A percentile compares a stretch with the other conserved stretches of the same genome.
These are phyloP conservation scores for Sugiyamaella valdiviana DNA, from an alignment of 805 yeast genomes.

Conservation along the genomic window DNA sequence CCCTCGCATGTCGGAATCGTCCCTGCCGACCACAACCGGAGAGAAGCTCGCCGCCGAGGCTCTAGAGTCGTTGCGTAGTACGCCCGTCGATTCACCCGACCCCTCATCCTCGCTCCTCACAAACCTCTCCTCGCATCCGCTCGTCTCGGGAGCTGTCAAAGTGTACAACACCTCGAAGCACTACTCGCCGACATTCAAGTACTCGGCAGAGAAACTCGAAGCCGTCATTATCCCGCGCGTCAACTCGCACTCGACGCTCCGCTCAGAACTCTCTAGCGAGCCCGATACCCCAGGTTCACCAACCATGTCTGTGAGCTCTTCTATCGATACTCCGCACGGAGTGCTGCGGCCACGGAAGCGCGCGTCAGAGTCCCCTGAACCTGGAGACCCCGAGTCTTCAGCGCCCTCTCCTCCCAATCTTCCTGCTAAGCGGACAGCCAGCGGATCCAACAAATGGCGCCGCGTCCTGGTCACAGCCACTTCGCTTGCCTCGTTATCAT, in stretches of 20 bases:
- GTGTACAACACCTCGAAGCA: conserved; percentile 33
- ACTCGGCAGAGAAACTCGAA: conserved; percentile 46
- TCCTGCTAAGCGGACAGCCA: not conserved
- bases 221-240: conserved; percentile 9
- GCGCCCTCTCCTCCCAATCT: not conserved
- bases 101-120: conserved; percentile 9
- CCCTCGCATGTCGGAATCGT: not conserved
- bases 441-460: conserved; percentile 24
- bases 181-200: conserved; percentile 45
- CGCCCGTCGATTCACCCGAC: conserved; percentile 3
- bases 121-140: conserved; percentile 17
- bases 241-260: not conserved
- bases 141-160: conserved; percentile 28
- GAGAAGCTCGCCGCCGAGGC: conserved; percentile 26
- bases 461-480: conserved; percentile 31
- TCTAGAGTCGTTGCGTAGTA: conserved; percentile 23
- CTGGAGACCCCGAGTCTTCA: too few relatives aligned
- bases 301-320: not conserved
- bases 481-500: conserved; percentile 39
- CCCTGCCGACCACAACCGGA: not conserved
- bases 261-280: not conserved
- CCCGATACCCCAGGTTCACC: not conserved
- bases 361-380: not conserved
- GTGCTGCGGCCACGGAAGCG: not conserved
- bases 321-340: not conserved